Base-by-base conservation (phyloP, 495 filamentous ascomycete species). In the Annulohypoxylon maeteangense region DNA sequence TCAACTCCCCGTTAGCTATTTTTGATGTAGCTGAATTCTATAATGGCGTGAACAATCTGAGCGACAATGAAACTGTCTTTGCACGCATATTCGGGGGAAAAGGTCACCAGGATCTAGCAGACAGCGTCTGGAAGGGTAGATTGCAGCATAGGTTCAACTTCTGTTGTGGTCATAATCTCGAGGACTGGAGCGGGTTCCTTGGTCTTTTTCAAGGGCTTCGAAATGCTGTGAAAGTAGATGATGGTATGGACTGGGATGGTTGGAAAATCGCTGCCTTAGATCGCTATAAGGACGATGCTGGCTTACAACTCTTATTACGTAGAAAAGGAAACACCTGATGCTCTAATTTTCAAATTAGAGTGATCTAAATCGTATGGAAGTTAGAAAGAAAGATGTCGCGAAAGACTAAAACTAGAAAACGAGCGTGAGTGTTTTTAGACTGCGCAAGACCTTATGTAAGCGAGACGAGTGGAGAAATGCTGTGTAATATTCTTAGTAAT, bases 161-260 rank as follows among this genome's bases (percentile, higher is more conserved):
- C 40, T 83, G 80, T 65, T 79, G 75, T 40, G 79, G 75, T 3
- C 81, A 80, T 53, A 74, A 81, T 67, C 77, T 80, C 18, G 63
- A 47, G 29, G 79, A 80, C 62, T 82, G 77, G 79, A 74, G 79
- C 18, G 77, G 81, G n/a, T 82, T 80, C 67, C 70, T 79, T n/a
- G 78, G 80, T 14, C 70, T 82, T 59, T 81, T 83, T 68, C 55
- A 66, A 7, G 79, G 81, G 25, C 74, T 82, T 11, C 58, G 78
- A 36, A 68, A 75, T 25, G 75, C 71, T 7, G 31, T 81, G 25
- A 68, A 71, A n/a, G 68, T 72, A n/a, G 75, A 78, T 48, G 48
- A 32, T 5, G 70, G 74, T 62, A 53, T 79, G 22, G 56, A 74
- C 22, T 81, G 78, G 78, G 72, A 79, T 34, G 70, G 27, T 14